These are phyloP conservation scores for Cinchona pubescens DNA, from an alignment of 257 asterid genomes.

Conservation along the genomic window DNA sequence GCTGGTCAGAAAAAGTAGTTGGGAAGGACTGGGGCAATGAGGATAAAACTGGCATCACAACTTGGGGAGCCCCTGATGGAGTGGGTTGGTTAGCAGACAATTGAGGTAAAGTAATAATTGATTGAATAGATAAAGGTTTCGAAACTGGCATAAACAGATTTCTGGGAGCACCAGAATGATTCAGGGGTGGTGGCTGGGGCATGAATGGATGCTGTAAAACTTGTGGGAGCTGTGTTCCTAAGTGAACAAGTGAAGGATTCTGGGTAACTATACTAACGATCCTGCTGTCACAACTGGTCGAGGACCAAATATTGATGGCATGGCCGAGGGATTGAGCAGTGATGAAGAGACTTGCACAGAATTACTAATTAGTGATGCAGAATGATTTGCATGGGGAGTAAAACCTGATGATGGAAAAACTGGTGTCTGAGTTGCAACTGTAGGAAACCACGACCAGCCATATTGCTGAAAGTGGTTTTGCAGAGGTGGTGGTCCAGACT, in stretches of 20 bases:
- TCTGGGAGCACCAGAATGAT: slow-evolving; percentile 50
- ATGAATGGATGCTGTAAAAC: slow-evolving; percentile 34
- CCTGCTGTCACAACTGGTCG: slow-evolving; percentile 43
- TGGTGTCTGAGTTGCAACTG: slow-evolving; percentile 40
- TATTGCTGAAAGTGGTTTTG: slow-evolving; percentile 50
- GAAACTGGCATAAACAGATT: slow-evolving; percentile 32
- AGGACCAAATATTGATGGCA: slow-evolving; percentile 47
- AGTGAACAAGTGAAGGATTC: slow-evolving; percentile 36
- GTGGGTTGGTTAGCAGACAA: slow-evolving; percentile 24
- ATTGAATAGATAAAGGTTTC: slow-evolving; percentile 31
- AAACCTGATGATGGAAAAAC: slow-evolving; percentile 35
- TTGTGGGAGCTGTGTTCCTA: slow-evolving; percentile 40
- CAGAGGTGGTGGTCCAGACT: slow-evolving; percentile 36
- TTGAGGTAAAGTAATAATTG: slow-evolving; percentile 17
- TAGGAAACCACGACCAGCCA: slow-evolving; percentile 59
- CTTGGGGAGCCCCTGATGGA: slow-evolving; percentile 32
- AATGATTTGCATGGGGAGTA: slow-evolving; percentile 26
- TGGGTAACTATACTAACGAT: slow-evolving; percentile 45
- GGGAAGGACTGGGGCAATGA: slow-evolving; percentile 30
- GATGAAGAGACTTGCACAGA: slow-evolving; percentile 37
- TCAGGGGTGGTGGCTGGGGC: slow-evolving; percentile 39
- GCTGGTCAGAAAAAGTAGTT: slow-evolving; percentile 13
- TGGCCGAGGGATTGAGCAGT: slow-evolving; percentile 34
- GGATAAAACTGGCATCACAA: slow-evolving; percentile 29
- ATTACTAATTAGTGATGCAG: slow-evolving; percentile 36